Conservation (phyloP, 371 early-diverging fungal species). For the Mucor indicus region DNA sequence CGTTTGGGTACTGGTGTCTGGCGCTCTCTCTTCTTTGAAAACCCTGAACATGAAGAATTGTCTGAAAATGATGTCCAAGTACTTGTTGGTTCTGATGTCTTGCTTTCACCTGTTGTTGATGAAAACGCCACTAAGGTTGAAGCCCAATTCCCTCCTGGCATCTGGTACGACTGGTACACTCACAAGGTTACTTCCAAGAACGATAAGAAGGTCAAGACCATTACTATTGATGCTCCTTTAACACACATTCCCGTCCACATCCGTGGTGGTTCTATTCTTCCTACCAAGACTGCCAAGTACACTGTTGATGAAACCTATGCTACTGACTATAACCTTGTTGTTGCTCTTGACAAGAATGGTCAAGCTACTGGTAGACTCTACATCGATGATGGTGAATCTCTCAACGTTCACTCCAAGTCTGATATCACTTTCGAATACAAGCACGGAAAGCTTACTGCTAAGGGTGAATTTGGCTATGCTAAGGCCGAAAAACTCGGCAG, state of each 20-base stretch:
- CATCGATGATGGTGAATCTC: constrained; percentile 59
- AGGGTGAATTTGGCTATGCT: constrained; percentile 29
- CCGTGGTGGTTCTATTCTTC: constrained; percentile 46
- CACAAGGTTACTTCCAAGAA: constrained; percentile 9
- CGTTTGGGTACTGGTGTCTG: constrained; percentile 42
- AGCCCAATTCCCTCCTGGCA: constrained; percentile 54
- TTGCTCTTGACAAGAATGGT: constrained; percentile 46
- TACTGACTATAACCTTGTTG: constrained; percentile 40
- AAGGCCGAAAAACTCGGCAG: constrained; percentile 21
- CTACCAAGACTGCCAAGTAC: constrained; percentile 45
- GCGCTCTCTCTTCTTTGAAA: constrained; percentile 43
- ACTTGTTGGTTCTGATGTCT: constrained; percentile 41
- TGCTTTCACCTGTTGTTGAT: constrained; percentile 57
- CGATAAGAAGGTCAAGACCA: constrained; percentile 6
- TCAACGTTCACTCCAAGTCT: constrained; percentile 24
- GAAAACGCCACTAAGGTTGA: constrained; percentile 38
- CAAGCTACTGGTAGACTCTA: constrained; percentile 49
- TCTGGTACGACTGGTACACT: constrained; percentile 56
- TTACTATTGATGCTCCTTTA: constrained; percentile 40
- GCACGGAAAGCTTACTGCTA: constrained; percentile 22
- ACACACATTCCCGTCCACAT: constrained; percentile 47
- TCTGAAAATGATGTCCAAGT: constrained; percentile 28
- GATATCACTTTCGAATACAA: constrained; percentile 26
- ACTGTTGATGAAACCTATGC: constrained; percentile 45
- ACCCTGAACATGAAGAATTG: constrained; percentile 19